These are phyloP conservation scores for Aspergillus tubingensis DNA, from an alignment of 2,329 filamentous ascomycete genomes.

Conservation along the genomic window DNA sequence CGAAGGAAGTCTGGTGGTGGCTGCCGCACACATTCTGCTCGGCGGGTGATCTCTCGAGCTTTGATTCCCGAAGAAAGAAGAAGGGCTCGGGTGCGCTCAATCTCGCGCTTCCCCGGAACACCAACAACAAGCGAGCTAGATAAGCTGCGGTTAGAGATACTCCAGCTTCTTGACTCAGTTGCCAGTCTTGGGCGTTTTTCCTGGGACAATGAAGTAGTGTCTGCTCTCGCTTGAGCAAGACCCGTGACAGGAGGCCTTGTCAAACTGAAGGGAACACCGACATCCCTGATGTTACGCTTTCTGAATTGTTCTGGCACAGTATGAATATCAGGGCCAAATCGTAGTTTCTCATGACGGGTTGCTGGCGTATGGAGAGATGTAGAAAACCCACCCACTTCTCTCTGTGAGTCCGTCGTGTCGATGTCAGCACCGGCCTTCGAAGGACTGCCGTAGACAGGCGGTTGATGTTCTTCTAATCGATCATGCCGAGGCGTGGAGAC, in stretches of 20 bases:
- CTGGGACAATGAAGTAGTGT: constrained; percentile 24
- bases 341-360: constrained; percentile 27
- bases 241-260: constrained; percentile 49
- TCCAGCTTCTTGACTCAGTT: constrained; percentile 56
- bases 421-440: constrained; percentile 14
- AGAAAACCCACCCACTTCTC: constrained; percentile 8
- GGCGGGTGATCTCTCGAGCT: constrained; percentile 74
- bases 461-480: constrained; percentile 31
- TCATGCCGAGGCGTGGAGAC: constrained; percentile 50
- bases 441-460: constrained; percentile 20
- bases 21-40: constrained; percentile 55
- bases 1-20: constrained; percentile 40
- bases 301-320: constrained; percentile 26
- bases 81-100: constrained; percentile 74
- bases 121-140: constrained; percentile 38
- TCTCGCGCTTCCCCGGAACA: constrained; percentile 66
- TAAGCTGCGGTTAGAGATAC: constrained; percentile 55
- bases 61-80: constrained; percentile 87
- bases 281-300: constrained; percentile 29
- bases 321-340: constrained; percentile 32
- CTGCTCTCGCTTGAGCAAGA: constrained; percentile 44
- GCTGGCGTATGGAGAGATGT: constrained; percentile 12
- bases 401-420: constrained; percentile 13
- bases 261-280: constrained; percentile 32
- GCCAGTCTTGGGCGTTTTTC: constrained; percentile 40